Evolutionary conservation across 352 stramenopile genomes (phyloP), one percentile per base, ranked within the genome.

Genomic region (Saprolegnia parasitica): DNA sequence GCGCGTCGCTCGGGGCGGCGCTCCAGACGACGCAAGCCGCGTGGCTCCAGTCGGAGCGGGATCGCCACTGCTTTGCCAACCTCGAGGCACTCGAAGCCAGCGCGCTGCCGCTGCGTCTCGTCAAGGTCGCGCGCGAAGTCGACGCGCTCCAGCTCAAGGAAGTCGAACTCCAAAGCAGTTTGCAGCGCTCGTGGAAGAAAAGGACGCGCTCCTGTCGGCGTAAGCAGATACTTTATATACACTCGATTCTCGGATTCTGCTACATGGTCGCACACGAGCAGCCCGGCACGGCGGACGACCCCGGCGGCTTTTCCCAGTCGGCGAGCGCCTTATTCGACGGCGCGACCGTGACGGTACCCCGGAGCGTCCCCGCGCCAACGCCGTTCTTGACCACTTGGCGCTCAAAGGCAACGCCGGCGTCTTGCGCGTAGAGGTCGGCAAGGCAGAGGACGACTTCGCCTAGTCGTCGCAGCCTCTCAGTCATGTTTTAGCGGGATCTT

Each of bases 161-260:
- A 78, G 81, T 90, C 26, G 79, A 84, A 70, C 76, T 95, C 35
- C 86, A 95, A 68, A 95, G 68, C 74, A 81, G 55, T 95, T 87
- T 56, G 83, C 84, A 15, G 71, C 75, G 49, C 67, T 92, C 42
- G 45, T 74, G 20, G 52, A 84, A 37, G 73, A 83, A 46, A 70
- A 45, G 29, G 67, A 74, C 46, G 37, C 32, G 10, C 13, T 24
- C 11, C 4, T 24, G 13, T 21, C 11, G 11, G 52, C 20, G 24
- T 60, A 60, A 60, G 46, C 46, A 52, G 46, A 18, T 20, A 52
- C 18, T 52, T 21, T 52, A 52, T 18, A 20, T 52, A 52, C 21
- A n/a, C n/a, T n/a, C n/a, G n/a, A n/a, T n/a, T n/a, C n/a, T n/a
- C n/a, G n/a, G n/a, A n/a, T n/a, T n/a, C n/a, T 56, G 24, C 63